A percentile compares a stretch with the other conserved stretches of the same genome.
Conservation (phyloP, 345 rosid species). For the Citrus unshiu region DNA sequence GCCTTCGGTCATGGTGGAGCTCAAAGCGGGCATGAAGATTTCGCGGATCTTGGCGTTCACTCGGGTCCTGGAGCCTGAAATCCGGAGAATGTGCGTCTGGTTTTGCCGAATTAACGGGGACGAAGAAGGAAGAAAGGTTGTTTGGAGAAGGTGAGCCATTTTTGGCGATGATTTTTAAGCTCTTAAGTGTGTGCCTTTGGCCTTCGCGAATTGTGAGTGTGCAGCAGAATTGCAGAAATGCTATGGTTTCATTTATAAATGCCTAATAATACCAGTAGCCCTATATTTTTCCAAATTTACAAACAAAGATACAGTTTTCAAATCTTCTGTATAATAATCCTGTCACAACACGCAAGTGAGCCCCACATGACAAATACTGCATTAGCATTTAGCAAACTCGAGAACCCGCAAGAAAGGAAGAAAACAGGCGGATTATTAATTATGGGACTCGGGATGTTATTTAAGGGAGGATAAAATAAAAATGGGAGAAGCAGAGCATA, state of each 20-base stretch:
- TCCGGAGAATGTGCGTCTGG: slow-evolving; percentile 10
- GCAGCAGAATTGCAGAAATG: background rate
- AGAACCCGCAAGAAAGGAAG: background rate
- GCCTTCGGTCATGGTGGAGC: slow-evolving; percentile 96
- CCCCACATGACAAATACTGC: no score
- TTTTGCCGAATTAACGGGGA: slow-evolving; percentile 20
- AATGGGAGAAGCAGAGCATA: no score
- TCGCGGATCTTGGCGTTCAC: slow-evolving; percentile 82
- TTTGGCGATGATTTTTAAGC: background rate
- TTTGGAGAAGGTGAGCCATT: slow-evolving; percentile 67
- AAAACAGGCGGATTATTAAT: no score
- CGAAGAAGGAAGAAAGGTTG: slow-evolving; percentile 52
- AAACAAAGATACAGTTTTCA: background rate
- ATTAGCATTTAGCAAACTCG: no score
- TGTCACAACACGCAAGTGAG: background rate
- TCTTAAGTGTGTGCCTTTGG: background rate
- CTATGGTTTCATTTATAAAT: background rate
- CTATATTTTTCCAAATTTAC: background rate
- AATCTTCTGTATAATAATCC: background rate
- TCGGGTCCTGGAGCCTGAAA: slow-evolving; percentile 14
- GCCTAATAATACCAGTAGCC: background rate
- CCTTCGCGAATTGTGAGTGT: background rate
- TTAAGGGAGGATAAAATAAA: no score
- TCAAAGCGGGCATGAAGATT: slow-evolving; percentile 99
- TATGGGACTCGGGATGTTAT: no score